Conservation (phyloP, 768 basidiomycete genomes). For the Paxillus rubicundulus region DNA sequence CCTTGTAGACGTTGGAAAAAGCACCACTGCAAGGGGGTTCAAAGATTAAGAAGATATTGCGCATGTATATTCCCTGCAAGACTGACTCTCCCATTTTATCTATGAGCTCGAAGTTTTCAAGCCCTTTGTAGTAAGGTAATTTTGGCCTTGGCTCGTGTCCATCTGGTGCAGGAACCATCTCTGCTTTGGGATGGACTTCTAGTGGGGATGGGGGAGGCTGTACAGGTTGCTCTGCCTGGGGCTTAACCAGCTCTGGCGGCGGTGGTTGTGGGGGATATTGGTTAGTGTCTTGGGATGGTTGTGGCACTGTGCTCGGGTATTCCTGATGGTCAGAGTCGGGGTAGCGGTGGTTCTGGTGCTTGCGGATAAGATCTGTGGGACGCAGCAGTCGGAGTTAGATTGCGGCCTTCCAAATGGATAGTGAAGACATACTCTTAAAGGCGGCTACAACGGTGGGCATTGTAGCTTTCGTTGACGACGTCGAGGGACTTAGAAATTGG, state of each 20-base stretch:
- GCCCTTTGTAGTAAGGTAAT: conserved; percentile 84
- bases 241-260: conserved; percentile 33
- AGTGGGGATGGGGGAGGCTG: conserved; percentile 24
- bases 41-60: conserved; percentile 4
- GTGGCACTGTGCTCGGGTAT: conserved; percentile 12
- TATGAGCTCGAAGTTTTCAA: conserved; percentile 72
- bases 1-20: conserved; percentile 98
- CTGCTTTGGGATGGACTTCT: conserved; percentile 8
- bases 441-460: conserved; percentile 83
- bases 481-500: background rate
- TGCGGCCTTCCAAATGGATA: conserved; percentile 5
- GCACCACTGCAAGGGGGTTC: conserved; percentile 62
- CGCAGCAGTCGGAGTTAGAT: conserved; percentile 21
- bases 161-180: conserved; percentile 61
- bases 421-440: conserved; percentile 69
- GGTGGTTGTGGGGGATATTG: conserved; percentile 37
- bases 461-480: conserved; percentile 9
- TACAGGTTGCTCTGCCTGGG: conserved; percentile 34
- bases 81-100: conserved; percentile 95
- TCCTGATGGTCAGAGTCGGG: conserved; percentile 34
- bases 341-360: conserved; percentile 64
- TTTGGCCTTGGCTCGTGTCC: conserved; percentile 69
- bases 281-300: conserved; percentile 19
- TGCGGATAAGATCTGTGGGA: conserved; percentile 66
- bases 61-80: background rate